Conservation (phyloP, 139 green algal genomes). For the Pleodorina starrii region DNA sequence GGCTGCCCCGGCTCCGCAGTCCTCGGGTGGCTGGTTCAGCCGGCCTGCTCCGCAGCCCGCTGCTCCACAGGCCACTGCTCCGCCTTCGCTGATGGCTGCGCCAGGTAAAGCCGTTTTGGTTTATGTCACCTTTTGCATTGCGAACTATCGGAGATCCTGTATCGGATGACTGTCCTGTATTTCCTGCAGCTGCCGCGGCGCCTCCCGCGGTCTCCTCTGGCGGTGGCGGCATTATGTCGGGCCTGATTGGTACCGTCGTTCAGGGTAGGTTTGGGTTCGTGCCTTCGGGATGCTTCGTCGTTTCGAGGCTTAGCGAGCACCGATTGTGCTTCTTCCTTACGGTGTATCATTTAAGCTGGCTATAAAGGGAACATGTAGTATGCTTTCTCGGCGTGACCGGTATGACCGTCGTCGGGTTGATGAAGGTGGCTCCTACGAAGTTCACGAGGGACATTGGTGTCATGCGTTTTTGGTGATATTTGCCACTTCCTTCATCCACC, state of each 20-base stretch:
- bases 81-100: constrained; percentile 36
- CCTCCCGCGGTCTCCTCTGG: constrained; percentile 53
- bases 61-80: constrained; percentile 33
- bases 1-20: constrained; percentile 27
- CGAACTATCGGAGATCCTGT: constrained; percentile 22
- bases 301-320: no score
- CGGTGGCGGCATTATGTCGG: constrained; percentile 86
- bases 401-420: no score
- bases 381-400: no score
- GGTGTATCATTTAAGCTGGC: no score
- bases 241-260: constrained; percentile 85
- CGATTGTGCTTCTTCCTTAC: no score
- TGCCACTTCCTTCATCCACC: no score
- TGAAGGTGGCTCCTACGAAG: no score
- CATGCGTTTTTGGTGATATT: no score
- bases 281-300: constrained; percentile 9
- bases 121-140: background rate
- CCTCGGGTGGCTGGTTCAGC: constrained; percentile 51
- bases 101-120: constrained; percentile 16
- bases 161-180: background rate
- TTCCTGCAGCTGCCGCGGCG: constrained; percentile 42
- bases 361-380: no score
- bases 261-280: constrained; percentile 62
- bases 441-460: no score
- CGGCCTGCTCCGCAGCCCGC: constrained; percentile 32